Percentiles rank a stretch among this genome's conserved stretches.
These are phyloP conservation scores for Cylindrotheca fusiformis DNA, from an alignment of 108 stramenopile genomes.

Conservation along the genomic window DNA sequence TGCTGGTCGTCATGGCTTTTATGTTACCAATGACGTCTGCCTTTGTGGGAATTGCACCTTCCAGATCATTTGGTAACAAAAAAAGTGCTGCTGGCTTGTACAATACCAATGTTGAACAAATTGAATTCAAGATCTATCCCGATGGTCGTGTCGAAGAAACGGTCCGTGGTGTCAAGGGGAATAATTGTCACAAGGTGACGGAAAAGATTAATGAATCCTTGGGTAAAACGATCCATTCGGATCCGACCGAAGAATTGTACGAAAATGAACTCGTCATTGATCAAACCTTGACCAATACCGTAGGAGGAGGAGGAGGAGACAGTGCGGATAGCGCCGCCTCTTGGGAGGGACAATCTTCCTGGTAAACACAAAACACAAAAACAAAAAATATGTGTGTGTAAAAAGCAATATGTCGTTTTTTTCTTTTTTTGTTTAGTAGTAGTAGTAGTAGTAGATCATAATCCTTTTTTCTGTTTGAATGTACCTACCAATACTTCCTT, in stretches of 20 bases:
- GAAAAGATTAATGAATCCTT: slow-evolving; percentile 67
- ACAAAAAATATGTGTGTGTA: too few species aligned
- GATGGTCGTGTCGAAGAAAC: slow-evolving; percentile 85
- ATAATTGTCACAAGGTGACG: slow-evolving; percentile 68
- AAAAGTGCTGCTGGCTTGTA: too few species aligned
- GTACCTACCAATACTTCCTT: neutral
- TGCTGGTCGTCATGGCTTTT: too few species aligned
- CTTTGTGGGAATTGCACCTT: too few species aligned
- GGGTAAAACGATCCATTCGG: slow-evolving; percentile 58
- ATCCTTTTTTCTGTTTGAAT: too few species aligned
- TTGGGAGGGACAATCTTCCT: slow-evolving; percentile 46
- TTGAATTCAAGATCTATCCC: slow-evolving; percentile 81
- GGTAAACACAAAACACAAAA: too few species aligned
- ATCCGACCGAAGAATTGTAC: slow-evolving; percentile 85
- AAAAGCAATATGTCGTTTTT: too few species aligned
- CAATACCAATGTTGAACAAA: slow-evolving; percentile 43
- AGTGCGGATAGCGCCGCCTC: slow-evolving; percentile 31
- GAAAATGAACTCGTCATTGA: slow-evolving; percentile 66
- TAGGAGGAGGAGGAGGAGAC: slow-evolving; percentile 25
- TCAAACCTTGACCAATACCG: slow-evolving; percentile 43
- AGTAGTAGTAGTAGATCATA: too few species aligned
- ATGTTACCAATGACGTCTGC: too few species aligned
- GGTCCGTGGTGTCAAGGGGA: slow-evolving; percentile 80
- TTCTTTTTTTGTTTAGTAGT: too few species aligned
- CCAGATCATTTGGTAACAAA: too few species aligned